Conservation (phyloP, 495 filamentous ascomycete species). For the Endocarpon pusillum region DNA sequence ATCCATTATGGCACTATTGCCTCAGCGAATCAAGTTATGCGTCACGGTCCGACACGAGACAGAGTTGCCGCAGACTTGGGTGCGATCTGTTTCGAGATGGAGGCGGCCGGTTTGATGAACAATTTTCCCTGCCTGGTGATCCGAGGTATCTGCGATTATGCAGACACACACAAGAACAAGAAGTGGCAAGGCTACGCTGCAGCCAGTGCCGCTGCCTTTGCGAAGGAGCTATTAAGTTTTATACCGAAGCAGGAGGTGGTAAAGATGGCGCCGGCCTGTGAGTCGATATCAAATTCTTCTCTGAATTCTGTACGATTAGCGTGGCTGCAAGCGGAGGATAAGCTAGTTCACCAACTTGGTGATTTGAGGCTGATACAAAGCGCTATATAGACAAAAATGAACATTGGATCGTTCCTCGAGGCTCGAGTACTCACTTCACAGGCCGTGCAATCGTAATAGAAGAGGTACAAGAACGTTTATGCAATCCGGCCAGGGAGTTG, state of each 20-base stretch:
- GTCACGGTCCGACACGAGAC: conserved; percentile 10
- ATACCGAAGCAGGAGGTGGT: conserved; percentile 3
- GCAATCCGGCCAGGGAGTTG: too few species aligned
- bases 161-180: conserved; percentile 21
- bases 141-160: conserved; percentile 23
- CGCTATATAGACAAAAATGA: too few species aligned
- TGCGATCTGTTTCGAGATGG: conserved; percentile 14
- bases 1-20: conserved; percentile 17
- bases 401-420: conserved; percentile 1
- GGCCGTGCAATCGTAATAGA: conserved; percentile 1
- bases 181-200: conserved; percentile 22
- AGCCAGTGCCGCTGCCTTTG: conserved; percentile 21
- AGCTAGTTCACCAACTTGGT: too few species aligned
- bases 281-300: too few species aligned
- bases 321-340: too few species aligned
- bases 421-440: conserved; percentile 1
- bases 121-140: conserved; percentile 17
- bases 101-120: too few species aligned
- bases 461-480: too few species aligned
- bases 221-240: conserved; percentile 15
- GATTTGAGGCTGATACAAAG: too few species aligned
- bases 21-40: conserved; percentile 15
- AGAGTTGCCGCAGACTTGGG: conserved; percentile 7
- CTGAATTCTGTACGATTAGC: too few species aligned
- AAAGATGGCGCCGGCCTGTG: neutral